Evolutionary conservation across 75 land plant genomes (phyloP).

Genomic region (Selaginella moellendorffii): DNA sequence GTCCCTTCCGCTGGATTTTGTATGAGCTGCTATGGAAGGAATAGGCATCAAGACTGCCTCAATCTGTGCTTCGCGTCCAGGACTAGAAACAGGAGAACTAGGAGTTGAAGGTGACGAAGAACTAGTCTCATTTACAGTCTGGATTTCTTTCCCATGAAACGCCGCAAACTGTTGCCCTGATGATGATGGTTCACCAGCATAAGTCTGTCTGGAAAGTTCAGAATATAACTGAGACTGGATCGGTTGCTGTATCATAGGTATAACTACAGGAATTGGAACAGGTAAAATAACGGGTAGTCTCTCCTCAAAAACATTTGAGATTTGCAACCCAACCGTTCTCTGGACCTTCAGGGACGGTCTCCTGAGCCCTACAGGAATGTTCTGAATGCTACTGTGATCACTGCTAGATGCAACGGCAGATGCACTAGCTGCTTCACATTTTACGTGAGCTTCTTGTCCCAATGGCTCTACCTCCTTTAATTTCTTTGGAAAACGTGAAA

Average conservation of each 20-base stretch:
- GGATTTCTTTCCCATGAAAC: neutral
- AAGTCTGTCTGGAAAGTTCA: too few relatives aligned
- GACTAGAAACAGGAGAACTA: neutral
- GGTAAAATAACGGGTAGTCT: neutral
- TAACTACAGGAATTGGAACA: neutral
- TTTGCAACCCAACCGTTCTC: neutral
- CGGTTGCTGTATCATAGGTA: neutral
- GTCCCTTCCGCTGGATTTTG: neutral
- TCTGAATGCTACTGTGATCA: too few relatives aligned
- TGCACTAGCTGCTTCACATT: too few relatives aligned
- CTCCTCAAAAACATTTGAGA: neutral
- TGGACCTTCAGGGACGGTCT: too few relatives aligned
- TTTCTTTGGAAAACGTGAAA: too few relatives aligned
- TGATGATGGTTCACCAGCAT: too few relatives aligned
- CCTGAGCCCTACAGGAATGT: too few relatives aligned
- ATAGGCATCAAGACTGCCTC: neutral
- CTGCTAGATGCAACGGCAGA: too few relatives aligned
- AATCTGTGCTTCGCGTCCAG: neutral
- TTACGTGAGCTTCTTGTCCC: too few relatives aligned
- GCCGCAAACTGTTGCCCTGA: too few relatives aligned
- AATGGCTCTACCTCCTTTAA: too few relatives aligned
- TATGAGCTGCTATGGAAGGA: too few relatives aligned
- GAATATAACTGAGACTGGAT: neutral
- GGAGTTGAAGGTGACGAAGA: neutral
- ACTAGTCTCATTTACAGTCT: neutral